Base-by-base conservation (phyloP, 176 grass and related monocot genomes). In the Oryza longistaminata region DNA sequence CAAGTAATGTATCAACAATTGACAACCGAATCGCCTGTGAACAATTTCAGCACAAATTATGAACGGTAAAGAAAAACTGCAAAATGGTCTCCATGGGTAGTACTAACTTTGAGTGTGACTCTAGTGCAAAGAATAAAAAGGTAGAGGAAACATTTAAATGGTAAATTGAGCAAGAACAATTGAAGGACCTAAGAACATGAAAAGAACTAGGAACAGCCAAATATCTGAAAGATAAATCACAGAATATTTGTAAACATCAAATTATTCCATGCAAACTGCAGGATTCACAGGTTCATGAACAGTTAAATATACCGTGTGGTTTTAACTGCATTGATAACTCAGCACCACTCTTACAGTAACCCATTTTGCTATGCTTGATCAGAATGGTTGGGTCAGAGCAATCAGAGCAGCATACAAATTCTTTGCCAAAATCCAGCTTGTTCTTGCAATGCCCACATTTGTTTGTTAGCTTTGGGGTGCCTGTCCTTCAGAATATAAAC, bases 351-450 rank as follows among this genome's bases (percentile, higher is more conserved):
- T 88, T 93, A 85, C 94, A 93, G 79, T 88, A 93, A 70, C 94
- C 91, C 64, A 93, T 76, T 73, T 92, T 90, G 8, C 60, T 93
- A 46, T 76, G 68, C 77, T 93, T 88, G 39, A 91, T 65, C 39
- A 97, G 70, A 75, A 93, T 83, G 77, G 61, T 87, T 62, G 94
- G 89, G 27, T 93, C 79, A 11, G 94, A 93, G 77, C 94, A 97
- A 83, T 97, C 94, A 69, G 87, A 90, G 67, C 94, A 97, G 69
- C 94, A 97, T 77, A 97, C 53, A 80, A 93, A 91, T 52, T 93
- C 85, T 70, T 86, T 87, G 21, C 91, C 94, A 84, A 97, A 97
- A 85, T 97, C 94, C 35, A 93, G 45, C 71, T 97, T 93, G 84
- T 73, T 91, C 66, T 93, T 90, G 85, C 94, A 97, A 70, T 90